Base-by-base conservation (phyloP, 176 grass and related monocot genomes). In the Urochloa ruziziensis region DNA sequence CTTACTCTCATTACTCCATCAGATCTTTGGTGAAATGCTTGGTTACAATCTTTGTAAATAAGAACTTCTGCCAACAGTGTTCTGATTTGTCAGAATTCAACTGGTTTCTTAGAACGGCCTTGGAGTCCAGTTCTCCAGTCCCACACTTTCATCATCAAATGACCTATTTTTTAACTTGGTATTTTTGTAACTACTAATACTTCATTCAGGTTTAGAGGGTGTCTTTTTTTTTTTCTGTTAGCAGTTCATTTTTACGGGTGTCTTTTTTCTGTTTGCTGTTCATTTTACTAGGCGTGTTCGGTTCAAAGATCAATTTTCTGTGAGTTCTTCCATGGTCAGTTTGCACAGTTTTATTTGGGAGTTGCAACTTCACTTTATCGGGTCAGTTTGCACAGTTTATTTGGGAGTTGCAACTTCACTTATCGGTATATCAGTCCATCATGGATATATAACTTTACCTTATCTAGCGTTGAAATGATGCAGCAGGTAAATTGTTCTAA, bases 1-100 rank as follows among this genome's bases (percentile, higher is more conserved):
- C 32, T 8, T 74, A 80, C 51, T 74, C 23, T 78, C 43, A n/a
- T 69, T 34, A 39, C 60, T 84, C 70, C 53, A 64, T 80, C 37
- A 71, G 32, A 73, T 79, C 27, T 51, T n/a, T 51, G 1, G 56
- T 19, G 57, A 44, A 71, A 46, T 43, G 36, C 30, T 59, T 44
- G 8, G 12, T 56, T 70, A 71, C n/a, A 82, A n/a, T n/a, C n/a
- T n/a, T n/a, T n/a, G n/a, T n/a, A n/a, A n/a, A 39, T 59, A 70
- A 69, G 28, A 24, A 28, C n/a, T n/a, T n/a, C 4, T 29, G 60
- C 7, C 28, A 48, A 37, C 46, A 79, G 7, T 39, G 9, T 87
- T 67, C 21, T 47, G 39, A 58, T 59, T 58, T 21, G 10, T 14
- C 17, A 32, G 3, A 70, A 30, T 54, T 54, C n/a, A n/a, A n/a